These are phyloP conservation scores for Thraustotheca clavata DNA, from an alignment of 352 stramenopile species.

Conservation along the genomic window DNA sequence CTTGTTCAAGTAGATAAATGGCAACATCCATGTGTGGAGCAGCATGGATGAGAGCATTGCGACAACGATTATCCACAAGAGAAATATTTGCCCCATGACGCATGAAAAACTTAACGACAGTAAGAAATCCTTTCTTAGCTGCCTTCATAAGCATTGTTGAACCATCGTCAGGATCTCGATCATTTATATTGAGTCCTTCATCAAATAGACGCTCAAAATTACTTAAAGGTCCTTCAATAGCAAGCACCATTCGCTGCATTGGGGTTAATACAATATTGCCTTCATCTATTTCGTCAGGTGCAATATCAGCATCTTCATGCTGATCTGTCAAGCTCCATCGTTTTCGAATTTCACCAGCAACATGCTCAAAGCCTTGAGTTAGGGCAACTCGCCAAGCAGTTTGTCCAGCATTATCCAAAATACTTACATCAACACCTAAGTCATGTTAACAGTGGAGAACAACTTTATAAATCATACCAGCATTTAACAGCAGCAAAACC, in stretches of 20 bases:
- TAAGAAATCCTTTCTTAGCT: conserved; percentile 6
- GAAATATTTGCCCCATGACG: conserved; percentile 4
- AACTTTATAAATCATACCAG: conserved; percentile 13
- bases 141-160: conserved; percentile 17
- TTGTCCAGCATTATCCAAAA: conserved; percentile 35
- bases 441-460: neutral
- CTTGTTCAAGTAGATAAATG: neutral
- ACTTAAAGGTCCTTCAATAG: conserved; percentile 1
- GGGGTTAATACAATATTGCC: neutral
- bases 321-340: conserved; percentile 33
- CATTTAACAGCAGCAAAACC: conserved; percentile 35
- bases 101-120: conserved; percentile 16
- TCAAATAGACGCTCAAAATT: conserved; percentile 15
- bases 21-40: conserved; percentile 17
- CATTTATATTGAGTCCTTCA: conserved; percentile 7
- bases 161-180: neutral
- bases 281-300: neutral
- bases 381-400: conserved; percentile 56
- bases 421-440: conserved; percentile 31
- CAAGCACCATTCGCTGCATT: neutral
- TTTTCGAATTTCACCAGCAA: conserved; percentile 53
- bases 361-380: conserved; percentile 38
- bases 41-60: conserved; percentile 12
- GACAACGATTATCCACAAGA: neutral
- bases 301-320: neutral